These are phyloP conservation scores for Boletus smithii DNA, from an alignment of 1,284 basidiomycete genomes.

Conservation along the genomic window DNA sequence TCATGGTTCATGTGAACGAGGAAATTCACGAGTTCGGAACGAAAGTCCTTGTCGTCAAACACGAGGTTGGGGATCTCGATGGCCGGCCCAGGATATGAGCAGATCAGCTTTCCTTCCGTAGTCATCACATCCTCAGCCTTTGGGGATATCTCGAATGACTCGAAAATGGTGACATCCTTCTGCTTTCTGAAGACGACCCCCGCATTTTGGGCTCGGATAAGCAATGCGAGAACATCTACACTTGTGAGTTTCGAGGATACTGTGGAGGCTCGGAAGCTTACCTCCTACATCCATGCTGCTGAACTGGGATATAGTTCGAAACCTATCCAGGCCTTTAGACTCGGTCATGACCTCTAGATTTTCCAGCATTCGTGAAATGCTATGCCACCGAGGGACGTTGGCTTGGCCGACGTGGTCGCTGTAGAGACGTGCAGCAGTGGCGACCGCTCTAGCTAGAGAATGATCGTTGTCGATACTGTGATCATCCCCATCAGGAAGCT, in stretches of 20 bases:
- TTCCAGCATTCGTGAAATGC: slow-evolving; percentile 5
- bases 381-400: slow-evolving; percentile 1
- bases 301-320: slow-evolving; percentile 1
- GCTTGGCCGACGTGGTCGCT: not conserved
- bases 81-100: slow-evolving; percentile 35
- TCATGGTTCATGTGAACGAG: too few species aligned
- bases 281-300: slow-evolving; percentile 9
- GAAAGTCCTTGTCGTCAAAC: slow-evolving; percentile 23
- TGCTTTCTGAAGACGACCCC: slow-evolving; percentile 31
- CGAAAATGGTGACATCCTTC: slow-evolving; percentile 23
- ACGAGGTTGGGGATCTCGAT: slow-evolving; percentile 21
- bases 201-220: slow-evolving; percentile 14
- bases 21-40: slow-evolving; percentile 28
- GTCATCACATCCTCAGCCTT: too few species aligned
- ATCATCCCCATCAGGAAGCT: slow-evolving; percentile 18
- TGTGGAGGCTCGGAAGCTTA: not conserved
- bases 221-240: slow-evolving; percentile 19
- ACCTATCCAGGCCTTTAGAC: not conserved
- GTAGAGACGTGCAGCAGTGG: slow-evolving; percentile 4
- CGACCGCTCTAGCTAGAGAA: slow-evolving; percentile 2
- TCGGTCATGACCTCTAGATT: not conserved
- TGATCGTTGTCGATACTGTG: slow-evolving; percentile 6
- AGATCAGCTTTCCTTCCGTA: slow-evolving; percentile 32
- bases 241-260: slow-evolving; percentile 6
- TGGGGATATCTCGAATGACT: slow-evolving; percentile 27